These are phyloP conservation scores for Blepharisma stoltei DNA, from an alignment of 73 alveolate genomes.

Conservation along the genomic window DNA sequence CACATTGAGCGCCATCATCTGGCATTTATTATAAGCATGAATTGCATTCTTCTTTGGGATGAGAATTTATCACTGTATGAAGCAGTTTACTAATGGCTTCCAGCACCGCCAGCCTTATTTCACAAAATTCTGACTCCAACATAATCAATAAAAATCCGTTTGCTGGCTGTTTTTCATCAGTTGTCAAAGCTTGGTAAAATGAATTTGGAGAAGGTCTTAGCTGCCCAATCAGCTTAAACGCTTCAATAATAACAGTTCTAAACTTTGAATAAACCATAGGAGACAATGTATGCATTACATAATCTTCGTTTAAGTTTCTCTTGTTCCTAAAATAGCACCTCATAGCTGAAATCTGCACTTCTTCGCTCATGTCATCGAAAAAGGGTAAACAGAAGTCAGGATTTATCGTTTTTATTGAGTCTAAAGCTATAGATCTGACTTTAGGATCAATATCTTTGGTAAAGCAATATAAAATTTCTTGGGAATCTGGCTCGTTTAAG, in stretches of 20 bases:
- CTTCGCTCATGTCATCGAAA: not conserved
- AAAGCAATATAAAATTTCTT: not conserved
- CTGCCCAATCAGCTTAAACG: not conserved
- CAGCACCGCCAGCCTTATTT: not conserved
- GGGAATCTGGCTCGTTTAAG: not conserved
- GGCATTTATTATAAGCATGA: too few species aligned
- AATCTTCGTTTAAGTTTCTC: not conserved
- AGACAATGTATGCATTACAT: not conserved
- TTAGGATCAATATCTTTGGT: conserved; percentile 7
- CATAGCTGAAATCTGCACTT: conserved; percentile 20
- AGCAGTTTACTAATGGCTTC: not conserved
- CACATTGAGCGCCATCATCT: too few species aligned
- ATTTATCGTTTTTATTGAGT: not conserved
- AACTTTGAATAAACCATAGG: not conserved
- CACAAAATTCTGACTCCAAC: not conserved
- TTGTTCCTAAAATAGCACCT: not conserved
- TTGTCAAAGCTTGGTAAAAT: not conserved
- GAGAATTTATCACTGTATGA: not conserved
- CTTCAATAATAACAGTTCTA: not conserved
- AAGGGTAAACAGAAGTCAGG: not conserved
- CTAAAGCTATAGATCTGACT: conserved; percentile 17
- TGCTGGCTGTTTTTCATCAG: not conserved
- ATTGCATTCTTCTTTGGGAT: not conserved
- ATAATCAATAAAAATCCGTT: not conserved
- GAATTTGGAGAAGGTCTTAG: conserved; percentile 6